phyloP scores from a whole-genome alignment of 31 red algal genomes.

The Asparagopsis taxiformis region DNA sequence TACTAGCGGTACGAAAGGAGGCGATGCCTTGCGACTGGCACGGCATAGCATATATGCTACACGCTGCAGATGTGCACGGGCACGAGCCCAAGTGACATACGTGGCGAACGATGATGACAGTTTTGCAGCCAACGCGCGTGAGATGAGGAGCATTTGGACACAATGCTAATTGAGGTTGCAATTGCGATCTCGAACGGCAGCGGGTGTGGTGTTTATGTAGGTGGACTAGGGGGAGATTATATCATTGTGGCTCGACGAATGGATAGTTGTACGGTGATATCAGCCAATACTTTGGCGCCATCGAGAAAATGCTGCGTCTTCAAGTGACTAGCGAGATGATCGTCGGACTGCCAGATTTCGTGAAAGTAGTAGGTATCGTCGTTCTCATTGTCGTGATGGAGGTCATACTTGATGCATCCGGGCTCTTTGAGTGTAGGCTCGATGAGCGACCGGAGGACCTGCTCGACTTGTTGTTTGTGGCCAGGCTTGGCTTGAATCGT shows the following conservation, averaged over 20 bases:
- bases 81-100: not conserved
- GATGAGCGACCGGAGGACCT: not conserved
- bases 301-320: conserved; percentile 26
- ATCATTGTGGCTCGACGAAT: not conserved
- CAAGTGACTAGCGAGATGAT: conserved; percentile 28
- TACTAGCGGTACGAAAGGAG: no score
- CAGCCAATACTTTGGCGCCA: not conserved
- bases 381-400: conserved; percentile 11
- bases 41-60: no score
- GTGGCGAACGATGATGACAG: not conserved
- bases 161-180: no score
- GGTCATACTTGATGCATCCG: conserved; percentile 31
- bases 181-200: not conserved
- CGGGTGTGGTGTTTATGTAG: not conserved
- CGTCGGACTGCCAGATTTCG: conserved; percentile 41
- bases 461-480: not conserved
- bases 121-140: not conserved
- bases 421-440: conserved; percentile 16
- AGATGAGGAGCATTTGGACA: no score
- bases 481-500: conserved; percentile 14
- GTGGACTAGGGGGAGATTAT: not conserved
- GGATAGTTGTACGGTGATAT: not conserved
- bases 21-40: no score
- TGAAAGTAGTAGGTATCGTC: conserved; percentile 11
- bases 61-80: not conserved